Base-by-base conservation (phyloP, 129 eudicot species). In the Gnaphalium uliginosum region DNA sequence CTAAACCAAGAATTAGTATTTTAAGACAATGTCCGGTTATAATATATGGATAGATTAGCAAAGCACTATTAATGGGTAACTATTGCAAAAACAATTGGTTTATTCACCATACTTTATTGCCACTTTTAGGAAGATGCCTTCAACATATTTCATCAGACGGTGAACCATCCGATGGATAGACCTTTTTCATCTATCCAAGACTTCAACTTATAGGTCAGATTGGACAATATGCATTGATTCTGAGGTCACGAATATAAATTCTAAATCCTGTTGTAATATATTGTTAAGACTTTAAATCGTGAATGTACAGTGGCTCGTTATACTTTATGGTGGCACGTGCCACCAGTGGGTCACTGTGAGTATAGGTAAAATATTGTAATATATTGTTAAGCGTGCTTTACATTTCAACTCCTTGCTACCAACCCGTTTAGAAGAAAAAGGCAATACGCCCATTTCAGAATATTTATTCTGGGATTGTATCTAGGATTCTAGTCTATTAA, bases 21-120 rank as follows among this genome's bases (percentile, higher is more conserved):
- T 61, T 68, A 68, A 54, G 46, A 22, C 57, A 54, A 29, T n/a
- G n/a, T 29, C 32, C 0, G 32, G 4, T 29, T 2, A 29, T 3
- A 29, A 29, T 29, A 29, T 29, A 29, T 29, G 32, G 32, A 69
- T 69, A 69, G 70, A 70, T 61, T 48, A 29, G 46, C 4, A 61
- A 23, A 74, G 24, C 1, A 29, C 4, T 29, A 29, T 29, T 29
- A 4, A 77, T 74, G 43, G 51, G 18, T 21, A 62, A 43, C 15
- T 25, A 63, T 8, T 62, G 26, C 27, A 29, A 29, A 29, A 29
- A 26, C 46, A 75, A 37, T 27, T 39, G 23, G 69, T 41, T 21
- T 69, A 77, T 77, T 41, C 81, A 57, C 11, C 69, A 67, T 39
- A 68, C 57, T 19, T 67, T 37, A 76, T 58, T 67, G 33, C 60